Base-by-base conservation (phyloP, 2,329 filamentous ascomycete genomes). In the Colletotrichum gloeosporioides region DNA sequence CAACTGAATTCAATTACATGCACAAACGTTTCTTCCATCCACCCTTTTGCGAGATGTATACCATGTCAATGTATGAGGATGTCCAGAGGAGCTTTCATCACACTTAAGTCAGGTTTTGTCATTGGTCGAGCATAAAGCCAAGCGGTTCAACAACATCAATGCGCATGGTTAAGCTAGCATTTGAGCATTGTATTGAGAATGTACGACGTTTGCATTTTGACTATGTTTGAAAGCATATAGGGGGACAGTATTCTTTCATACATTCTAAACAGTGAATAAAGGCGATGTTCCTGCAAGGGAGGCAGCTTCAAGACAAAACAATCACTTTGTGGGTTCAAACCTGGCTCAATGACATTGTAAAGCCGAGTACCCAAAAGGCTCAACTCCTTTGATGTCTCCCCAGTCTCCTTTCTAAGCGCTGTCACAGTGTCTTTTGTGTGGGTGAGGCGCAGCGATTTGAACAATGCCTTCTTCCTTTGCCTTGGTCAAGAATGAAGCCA, bases 21-120 rank as follows among this genome's bases (percentile, higher is more conserved):
- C 10, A 22, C 6, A 22, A 53, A 4, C 6, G 10, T 22, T 22
- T 22, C n/a, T 8, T 13, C 10, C n/a, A 2, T 13, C 6, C 44
- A 13, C 22, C 6, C 12, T 8, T 53, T 22, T 25, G 12, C 8
- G 6, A 53, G n/a, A 4, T 13, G 10, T n/a, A 22, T 13, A 22
- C 22, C 6, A 13, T 22, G n/a, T 7, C 1, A 4, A 53, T 22
- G 10, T 10, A 53, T 53, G 10, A 53, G 13, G 3, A 22, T 2
- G 18, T 2, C 4, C 9, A 4, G 1, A 0, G 44, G 2, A 53
- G 44, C 10, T 4, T 22, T 53, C 3, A 4, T 8, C 6, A 44
- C 4, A 12, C 10, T 53, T 9, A 12, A 53, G n/a, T 22, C 18
- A 49, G 39, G 9, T 3, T 13, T 49, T 53, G 3, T 18, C n/a